Evolutionary conservation across 768 basidiomycete species (phyloP).

Genomic region (Xerocomellus dryophilus): DNA sequence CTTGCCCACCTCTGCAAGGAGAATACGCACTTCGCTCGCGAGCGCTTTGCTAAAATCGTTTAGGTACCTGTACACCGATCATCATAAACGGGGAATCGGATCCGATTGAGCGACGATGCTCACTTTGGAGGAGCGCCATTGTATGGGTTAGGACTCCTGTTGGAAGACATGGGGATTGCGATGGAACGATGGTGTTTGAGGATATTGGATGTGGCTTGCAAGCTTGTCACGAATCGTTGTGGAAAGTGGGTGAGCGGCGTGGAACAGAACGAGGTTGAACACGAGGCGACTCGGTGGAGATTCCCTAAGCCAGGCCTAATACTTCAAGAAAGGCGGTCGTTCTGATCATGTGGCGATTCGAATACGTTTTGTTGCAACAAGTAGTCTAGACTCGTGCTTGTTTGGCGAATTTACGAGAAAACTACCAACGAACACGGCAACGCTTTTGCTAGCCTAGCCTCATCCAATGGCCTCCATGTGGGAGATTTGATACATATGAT

Average conservation of each 20-base stretch:
- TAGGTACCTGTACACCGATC: conserved; percentile 42
- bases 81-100: background rate
- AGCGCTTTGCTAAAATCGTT: conserved; percentile 64
- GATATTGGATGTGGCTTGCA: background rate
- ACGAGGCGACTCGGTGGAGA: conserved; percentile 15
- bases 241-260: background rate
- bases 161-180: conserved; percentile 31
- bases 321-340: no score
- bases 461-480: background rate
- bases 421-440: background rate
- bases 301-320: background rate
- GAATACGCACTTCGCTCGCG: conserved; percentile 58
- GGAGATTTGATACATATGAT: conserved; percentile 13
- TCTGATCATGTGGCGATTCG: background rate
- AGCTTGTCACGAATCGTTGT: conserved; percentile 1
- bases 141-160: conserved; percentile 31
- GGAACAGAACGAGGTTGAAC: conserved; percentile 21
- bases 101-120: conserved; percentile 13
- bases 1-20: conserved; percentile 59
- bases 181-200: conserved; percentile 4
- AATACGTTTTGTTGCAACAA: background rate
- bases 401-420: background rate
- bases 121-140: conserved; percentile 36
- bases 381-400: background rate
- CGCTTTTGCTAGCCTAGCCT: background rate